Evolutionary conservation across 2,329 filamentous ascomycete species (phyloP).

Genomic region (Lojkania enalia): DNA sequence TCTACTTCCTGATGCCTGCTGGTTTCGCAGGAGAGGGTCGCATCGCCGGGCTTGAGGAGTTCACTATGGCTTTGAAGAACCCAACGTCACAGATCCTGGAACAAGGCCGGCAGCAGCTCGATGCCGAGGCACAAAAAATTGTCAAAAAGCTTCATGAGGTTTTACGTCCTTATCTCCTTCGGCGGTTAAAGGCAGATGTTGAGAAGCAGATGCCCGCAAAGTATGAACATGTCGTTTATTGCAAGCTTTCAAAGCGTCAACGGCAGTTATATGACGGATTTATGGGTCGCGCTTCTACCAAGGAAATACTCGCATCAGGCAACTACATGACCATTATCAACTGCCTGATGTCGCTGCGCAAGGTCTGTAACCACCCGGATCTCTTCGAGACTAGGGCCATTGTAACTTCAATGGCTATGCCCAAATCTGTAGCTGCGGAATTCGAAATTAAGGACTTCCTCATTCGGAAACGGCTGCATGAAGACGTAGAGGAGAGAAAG

Average conservation of each 20-base stretch:
- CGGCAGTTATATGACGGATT: conserved; percentile 96
- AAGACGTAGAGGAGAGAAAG: conserved; percentile 62
- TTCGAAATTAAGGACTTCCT: conserved; percentile 74
- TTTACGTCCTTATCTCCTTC: conserved; percentile 85
- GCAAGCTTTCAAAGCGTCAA: conserved; percentile 91
- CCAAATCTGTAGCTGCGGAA: conserved; percentile 72
- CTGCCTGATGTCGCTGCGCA: conserved; percentile 94
- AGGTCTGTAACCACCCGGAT: conserved; percentile 98
- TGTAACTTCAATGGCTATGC: conserved; percentile 94
- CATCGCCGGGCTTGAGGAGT: conserved; percentile 93
- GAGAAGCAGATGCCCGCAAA: conserved; percentile 99
- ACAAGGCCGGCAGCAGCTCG: conserved; percentile 89
- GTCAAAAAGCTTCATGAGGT: conserved; percentile 94
- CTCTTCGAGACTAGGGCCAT: conserved; percentile 95
- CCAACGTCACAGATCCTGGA: conserved; percentile 96
- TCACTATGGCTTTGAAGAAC: conserved; percentile 93
- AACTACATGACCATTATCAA: conserved; percentile 99
- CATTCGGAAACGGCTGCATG: conserved; percentile 68
- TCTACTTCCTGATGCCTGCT: conserved; percentile 95
- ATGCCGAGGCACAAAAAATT: conserved; percentile 88
- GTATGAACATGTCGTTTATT: conserved; percentile 96
- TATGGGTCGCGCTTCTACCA: conserved; percentile 84
- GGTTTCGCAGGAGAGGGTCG: conserved; percentile 81
- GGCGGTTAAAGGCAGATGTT: conserved; percentile 91
- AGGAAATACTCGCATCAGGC: conserved; percentile 83